Evolutionary conservation across 106 monocot species (phyloP), one percentile per base, ranked within the genome.

Genomic region (Dactylorhiza incarnata): DNA sequence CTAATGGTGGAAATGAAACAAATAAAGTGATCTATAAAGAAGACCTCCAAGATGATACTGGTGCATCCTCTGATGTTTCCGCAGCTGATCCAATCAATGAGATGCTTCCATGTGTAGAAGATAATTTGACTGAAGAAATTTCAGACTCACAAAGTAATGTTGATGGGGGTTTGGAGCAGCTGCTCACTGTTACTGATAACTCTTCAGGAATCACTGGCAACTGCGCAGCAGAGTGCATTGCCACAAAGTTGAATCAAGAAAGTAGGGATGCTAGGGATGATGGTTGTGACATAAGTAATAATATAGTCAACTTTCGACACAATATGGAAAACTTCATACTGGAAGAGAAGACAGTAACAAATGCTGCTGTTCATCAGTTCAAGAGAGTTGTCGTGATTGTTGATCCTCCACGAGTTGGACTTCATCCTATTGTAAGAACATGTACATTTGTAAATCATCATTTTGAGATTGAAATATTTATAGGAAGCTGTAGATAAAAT

Each of bases 361-460:
- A 78, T 61, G 55, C 23, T 6, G 13, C 53, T 61, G 13, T 45
- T 29, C 37, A 45, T 22, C 85, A 77, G 51, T 99, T 99, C 52
- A 87, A 89, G 77, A 81, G 89, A 49, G 86, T 94, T 75, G 94
- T 99, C 23, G 97, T 89, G 48, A 94, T 99, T 72, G 94, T 99
- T 74, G 97, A 99, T 77, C 97, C 97, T 45, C 97, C 97, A 63
- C 84, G 97, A 12, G 84, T 80, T 75, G 97, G 94, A 56, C 94
- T 94, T 66, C 97, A 99, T 69, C 91, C 93, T 47, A 78, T 75
- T 46, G 97, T 99, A 84, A 89, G 14, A 65, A 12, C 26, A 0
- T 29, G 29, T 65, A 20, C 25, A 20, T 12, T 59, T 59, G 37
- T 37, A 37, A 37, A 37, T 37, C 37, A 2, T 37, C 37, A 37